A percentile compares a stretch with the other conserved stretches of the same genome.
Conservation (phyloP, 805 yeast genomes). For the Starmerella khaoyaiensis region DNA sequence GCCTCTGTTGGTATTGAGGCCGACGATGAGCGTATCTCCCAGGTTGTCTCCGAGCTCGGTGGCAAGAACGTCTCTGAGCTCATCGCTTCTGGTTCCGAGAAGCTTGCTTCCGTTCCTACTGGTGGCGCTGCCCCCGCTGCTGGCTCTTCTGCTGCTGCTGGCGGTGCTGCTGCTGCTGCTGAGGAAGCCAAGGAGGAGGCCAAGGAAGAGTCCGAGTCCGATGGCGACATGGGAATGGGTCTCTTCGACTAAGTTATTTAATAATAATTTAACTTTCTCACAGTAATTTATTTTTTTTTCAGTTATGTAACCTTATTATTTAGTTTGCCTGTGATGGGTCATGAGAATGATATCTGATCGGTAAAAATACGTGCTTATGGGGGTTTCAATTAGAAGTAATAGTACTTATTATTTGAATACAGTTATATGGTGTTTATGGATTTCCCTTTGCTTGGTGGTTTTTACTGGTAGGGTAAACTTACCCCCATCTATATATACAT, state of each 20-base stretch:
- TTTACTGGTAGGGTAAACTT: background rate
- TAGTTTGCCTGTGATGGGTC: no score
- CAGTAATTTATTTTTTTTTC: no score
- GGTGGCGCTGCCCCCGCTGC: conserved; percentile 93
- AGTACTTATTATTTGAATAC: no score
- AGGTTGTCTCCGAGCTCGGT: conserved; percentile 73
- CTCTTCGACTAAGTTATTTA: conserved; percentile 73
- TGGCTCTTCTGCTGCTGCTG: conserved; percentile 57
- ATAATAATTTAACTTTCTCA: conserved; percentile 1
- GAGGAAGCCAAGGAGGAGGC: conserved; percentile 59
- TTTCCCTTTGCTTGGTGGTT: no score
- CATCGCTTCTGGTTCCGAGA: conserved; percentile 87
- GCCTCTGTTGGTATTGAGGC: conserved; percentile 93
- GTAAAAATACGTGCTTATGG: no score
- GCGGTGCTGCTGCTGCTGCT: conserved; percentile 56
- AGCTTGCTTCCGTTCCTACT: conserved; percentile 94
- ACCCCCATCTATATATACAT: background rate
- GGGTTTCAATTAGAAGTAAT: no score
- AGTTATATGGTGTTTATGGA: no score
- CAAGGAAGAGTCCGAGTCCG: conserved; percentile 36
- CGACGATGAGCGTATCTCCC: conserved; percentile 73
- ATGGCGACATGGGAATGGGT: conserved; percentile 55
- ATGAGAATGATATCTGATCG: no score
- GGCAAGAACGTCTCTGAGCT: conserved; percentile 86
- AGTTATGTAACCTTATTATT: background rate